A percentile compares a stretch with the other conserved stretches of the same genome.
Evolutionary conservation across 768 basidiomycete genomes (phyloP).

Genomic region (Russula compacta): DNA sequence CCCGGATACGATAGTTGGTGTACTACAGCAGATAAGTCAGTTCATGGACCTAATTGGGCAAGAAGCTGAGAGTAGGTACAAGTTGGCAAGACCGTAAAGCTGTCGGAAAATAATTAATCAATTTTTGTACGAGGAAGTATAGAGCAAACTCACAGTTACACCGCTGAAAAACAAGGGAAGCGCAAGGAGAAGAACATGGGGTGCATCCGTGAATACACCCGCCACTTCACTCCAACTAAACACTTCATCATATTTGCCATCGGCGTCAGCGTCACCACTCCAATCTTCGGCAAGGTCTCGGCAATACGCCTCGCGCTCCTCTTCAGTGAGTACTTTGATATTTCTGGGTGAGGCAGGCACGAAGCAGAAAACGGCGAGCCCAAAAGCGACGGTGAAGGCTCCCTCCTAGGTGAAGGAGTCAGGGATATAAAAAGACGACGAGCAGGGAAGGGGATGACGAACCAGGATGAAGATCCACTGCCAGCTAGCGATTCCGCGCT

Average conservation of each 20-base stretch:
- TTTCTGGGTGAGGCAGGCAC: slow-evolving; percentile 36
- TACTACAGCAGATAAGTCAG: slow-evolving; percentile 16
- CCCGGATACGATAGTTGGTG: slow-evolving; percentile 24
- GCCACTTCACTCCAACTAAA: slow-evolving; percentile 53
- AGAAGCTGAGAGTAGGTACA: slow-evolving; percentile 14
- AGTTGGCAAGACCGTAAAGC: slow-evolving; percentile 23
- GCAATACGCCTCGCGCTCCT: slow-evolving; percentile 34
- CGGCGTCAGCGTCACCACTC: slow-evolving; percentile 28
- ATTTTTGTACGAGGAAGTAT: background rate
- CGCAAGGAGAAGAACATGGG: slow-evolving; percentile 46
- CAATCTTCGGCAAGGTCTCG: slow-evolving; percentile 31
- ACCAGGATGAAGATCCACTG: slow-evolving; percentile 60
- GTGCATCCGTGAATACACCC: slow-evolving; percentile 35
- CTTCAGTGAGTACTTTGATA: slow-evolving; percentile 40
- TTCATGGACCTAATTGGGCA: background rate
- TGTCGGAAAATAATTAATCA: background rate
- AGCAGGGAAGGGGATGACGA: background rate
- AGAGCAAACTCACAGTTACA: slow-evolving; percentile 31
- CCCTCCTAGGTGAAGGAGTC: slow-evolving; percentile 36
- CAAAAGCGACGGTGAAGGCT: slow-evolving; percentile 52
- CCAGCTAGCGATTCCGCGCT: slow-evolving; percentile 48
- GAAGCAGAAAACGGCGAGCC: slow-evolving; percentile 41
- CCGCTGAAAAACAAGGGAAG: slow-evolving; percentile 47
- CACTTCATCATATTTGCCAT: slow-evolving; percentile 33
- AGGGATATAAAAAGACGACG: background rate